Percentiles rank a stretch among this genome's conserved stretches.
Conservation (phyloP, 2,329 filamentous ascomycete genomes). For the Didymella exigua region DNA sequence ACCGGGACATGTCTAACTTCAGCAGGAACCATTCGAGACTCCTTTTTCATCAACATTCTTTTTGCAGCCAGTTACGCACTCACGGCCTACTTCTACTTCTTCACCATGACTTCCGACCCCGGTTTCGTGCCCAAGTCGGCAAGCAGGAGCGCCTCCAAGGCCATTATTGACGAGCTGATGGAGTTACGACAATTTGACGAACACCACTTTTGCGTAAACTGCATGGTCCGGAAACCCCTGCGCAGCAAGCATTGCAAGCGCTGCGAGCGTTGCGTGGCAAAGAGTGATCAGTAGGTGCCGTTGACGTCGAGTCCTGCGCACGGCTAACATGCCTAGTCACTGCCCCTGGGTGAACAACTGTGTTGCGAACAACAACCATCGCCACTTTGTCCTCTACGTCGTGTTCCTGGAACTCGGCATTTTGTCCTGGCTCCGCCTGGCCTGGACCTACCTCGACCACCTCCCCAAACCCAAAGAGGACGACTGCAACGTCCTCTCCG, state of each 20-base stretch:
- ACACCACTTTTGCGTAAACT: conserved; percentile 88
- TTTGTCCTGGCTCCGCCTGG: conserved; percentile 70
- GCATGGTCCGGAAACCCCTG: conserved; percentile 91
- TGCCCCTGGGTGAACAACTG: conserved; percentile 99
- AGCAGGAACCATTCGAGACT: conserved; percentile 66
- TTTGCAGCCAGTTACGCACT: conserved; percentile 70
- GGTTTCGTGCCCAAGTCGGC: conserved; percentile 91
- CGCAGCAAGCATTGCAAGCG: conserved; percentile 94
- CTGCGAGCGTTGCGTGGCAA: conserved; percentile 90
- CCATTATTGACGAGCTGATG: conserved; percentile 85
- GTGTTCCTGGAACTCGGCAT: conserved; percentile 78
- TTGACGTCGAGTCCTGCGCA: background rate
- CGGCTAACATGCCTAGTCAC: conserved; percentile 64
- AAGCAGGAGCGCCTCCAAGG: conserved; percentile 87
- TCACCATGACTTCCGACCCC: conserved; percentile 85
- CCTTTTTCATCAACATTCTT: conserved; percentile 77
- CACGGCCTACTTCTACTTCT: conserved; percentile 84
- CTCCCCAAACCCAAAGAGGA: conserved; percentile 58
- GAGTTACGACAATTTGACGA: conserved; percentile 90
- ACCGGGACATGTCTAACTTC: conserved; percentile 37
- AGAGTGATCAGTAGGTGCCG: conserved; percentile 85
- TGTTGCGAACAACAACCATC: conserved; percentile 91
- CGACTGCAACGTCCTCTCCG: conserved; percentile 76
- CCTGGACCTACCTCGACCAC: conserved; percentile 71
- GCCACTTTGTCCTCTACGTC: conserved; percentile 93